These are phyloP conservation scores for Colletotrichum sidae DNA, from an alignment of 2,329 filamentous ascomycete species.

Conservation along the genomic window DNA sequence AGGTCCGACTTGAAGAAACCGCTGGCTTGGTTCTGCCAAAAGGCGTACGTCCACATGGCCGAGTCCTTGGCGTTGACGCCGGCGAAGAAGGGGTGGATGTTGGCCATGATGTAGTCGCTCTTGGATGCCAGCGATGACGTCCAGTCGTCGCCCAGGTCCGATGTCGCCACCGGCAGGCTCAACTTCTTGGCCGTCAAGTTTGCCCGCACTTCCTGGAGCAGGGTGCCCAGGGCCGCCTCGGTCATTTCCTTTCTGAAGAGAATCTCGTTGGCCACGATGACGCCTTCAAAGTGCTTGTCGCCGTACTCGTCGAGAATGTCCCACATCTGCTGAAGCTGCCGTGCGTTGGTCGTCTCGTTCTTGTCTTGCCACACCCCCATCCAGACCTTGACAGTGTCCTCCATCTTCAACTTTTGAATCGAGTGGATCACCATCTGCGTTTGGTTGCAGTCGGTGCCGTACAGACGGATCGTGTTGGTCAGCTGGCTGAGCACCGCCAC, in stretches of 20 bases:
- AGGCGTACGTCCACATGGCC: constrained; percentile 83
- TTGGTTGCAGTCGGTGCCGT: constrained; percentile 97
- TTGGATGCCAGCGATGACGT: constrained; percentile 72
- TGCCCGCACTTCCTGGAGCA: constrained; percentile 76
- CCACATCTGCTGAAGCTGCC: constrained; percentile 89
- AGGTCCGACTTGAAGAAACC: constrained; percentile 71
- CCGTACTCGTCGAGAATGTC: constrained; percentile 79
- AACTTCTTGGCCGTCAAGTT: constrained; percentile 77
- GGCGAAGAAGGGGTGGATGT: constrained; percentile 96
- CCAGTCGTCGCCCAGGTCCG: constrained; percentile 93
- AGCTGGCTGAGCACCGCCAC: constrained; percentile 90
- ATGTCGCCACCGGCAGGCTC: constrained; percentile 81
- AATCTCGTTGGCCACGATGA: constrained; percentile 86
- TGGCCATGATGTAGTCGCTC: constrained; percentile 93
- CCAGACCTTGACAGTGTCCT: constrained; percentile 86
- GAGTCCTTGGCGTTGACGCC: constrained; percentile 77
- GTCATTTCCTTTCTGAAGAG: constrained; percentile 83
- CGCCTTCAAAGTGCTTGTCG: constrained; percentile 77
- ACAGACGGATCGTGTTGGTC: constrained; percentile 87
- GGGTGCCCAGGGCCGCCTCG: constrained; percentile 67
- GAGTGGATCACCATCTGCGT: constrained; percentile 92
- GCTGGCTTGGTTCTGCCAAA: constrained; percentile 81
- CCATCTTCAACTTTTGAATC: constrained; percentile 78
- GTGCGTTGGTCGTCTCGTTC: constrained; percentile 84
- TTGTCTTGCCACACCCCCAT: constrained; percentile 92